Conservation (phyloP, 345 rosid species). For the Eucalyptus regnans region DNA sequence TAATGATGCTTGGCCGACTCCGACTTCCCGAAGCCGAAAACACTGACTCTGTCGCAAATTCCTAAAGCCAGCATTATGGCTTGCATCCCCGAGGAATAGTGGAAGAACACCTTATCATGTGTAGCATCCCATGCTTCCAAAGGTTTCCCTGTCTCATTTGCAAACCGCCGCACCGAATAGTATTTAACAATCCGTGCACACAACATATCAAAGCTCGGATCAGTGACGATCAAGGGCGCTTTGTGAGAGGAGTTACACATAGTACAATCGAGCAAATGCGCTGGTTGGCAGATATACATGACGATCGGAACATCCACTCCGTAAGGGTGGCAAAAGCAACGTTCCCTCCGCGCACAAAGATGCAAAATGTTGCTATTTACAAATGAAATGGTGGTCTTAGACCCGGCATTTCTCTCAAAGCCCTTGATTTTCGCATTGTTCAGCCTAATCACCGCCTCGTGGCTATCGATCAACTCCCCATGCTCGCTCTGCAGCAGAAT, state of each 20-base stretch:
- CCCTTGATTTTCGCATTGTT: slow-evolving; percentile 64
- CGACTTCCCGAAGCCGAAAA: slow-evolving; percentile 83
- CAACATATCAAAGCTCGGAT: slow-evolving; percentile 69
- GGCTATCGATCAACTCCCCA: slow-evolving; percentile 61
- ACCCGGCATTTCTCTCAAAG: slow-evolving; percentile 50
- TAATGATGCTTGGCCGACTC: slow-evolving; percentile 67
- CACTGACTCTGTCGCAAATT: slow-evolving; percentile 57
- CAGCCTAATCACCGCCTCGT: slow-evolving; percentile 71
- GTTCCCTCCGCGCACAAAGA: slow-evolving; percentile 47
- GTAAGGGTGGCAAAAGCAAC: slow-evolving; percentile 80
- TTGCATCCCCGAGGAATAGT: slow-evolving; percentile 91
- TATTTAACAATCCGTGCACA: slow-evolving; percentile 77
- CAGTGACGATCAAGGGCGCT: slow-evolving; percentile 58
- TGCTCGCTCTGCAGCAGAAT: slow-evolving; percentile 39
- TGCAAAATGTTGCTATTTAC: slow-evolving; percentile 83
- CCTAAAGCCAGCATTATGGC: slow-evolving; percentile 84
- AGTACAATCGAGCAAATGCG: slow-evolving; percentile 69
- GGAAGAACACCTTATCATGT: slow-evolving; percentile 67
- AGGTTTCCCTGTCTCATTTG: slow-evolving; percentile 27
- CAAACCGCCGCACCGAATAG: slow-evolving; percentile 59
- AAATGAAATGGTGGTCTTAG: slow-evolving; percentile 63
- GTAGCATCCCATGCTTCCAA: slow-evolving; percentile 40
- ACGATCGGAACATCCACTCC: slow-evolving; percentile 54
- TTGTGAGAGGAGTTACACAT: slow-evolving; percentile 46
- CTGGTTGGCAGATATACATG: slow-evolving; percentile 79